Percentiles rank a stretch among this genome's conserved stretches.
phyloP scores from a whole-genome alignment of 371 early-diverging fungal species.

The Mucor mucedo region DNA sequence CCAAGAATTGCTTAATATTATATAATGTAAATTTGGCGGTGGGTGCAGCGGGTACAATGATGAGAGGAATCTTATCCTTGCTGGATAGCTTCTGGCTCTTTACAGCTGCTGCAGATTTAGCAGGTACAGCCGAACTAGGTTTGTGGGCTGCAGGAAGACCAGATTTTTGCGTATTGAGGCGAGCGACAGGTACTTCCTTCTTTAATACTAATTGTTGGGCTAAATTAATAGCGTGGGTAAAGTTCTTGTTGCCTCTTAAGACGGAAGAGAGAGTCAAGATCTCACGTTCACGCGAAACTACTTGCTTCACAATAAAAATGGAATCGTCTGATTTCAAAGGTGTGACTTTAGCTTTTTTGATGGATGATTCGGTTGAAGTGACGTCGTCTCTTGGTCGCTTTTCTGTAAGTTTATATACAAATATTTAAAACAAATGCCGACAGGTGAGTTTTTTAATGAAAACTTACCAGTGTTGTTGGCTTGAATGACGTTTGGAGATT shows the following conservation, averaged over 20 bases:
- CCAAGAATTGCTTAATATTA: slow-evolving; percentile 83
- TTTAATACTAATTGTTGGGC: slow-evolving; percentile 28
- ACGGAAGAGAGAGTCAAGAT: slow-evolving; percentile 48
- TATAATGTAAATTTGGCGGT: slow-evolving; percentile 84
- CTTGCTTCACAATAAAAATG: slow-evolving; percentile 39
- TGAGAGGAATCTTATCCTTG: slow-evolving; percentile 72
- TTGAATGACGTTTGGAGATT: slow-evolving; percentile 47
- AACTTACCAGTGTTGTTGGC: slow-evolving; percentile 14
- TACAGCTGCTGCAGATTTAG: slow-evolving; percentile 10
- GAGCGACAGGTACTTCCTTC: slow-evolving; percentile 20
- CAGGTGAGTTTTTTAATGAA: no score
- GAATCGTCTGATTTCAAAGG: slow-evolving; percentile 42
- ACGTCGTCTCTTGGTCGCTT: slow-evolving; percentile 47
- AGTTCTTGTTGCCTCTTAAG: slow-evolving; percentile 50
- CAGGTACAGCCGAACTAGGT: neutral
- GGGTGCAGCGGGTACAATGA: slow-evolving; percentile 87
- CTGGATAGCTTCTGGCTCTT: slow-evolving; percentile 28
- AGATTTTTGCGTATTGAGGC: slow-evolving; percentile 19
- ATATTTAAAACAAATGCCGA: no score
- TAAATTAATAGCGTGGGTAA: slow-evolving; percentile 26
- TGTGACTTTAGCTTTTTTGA: slow-evolving; percentile 39
- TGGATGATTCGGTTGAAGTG: slow-evolving; percentile 31
- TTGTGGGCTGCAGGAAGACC: slow-evolving; percentile 23
- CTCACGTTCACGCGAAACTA: slow-evolving; percentile 51
- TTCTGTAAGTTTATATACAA: slow-evolving; percentile 5